Percentiles rank a stretch among this genome's conserved stretches.
These are phyloP conservation scores for Penicillium oxalicum DNA, from an alignment of 2,329 filamentous ascomycete species.

Conservation along the genomic window DNA sequence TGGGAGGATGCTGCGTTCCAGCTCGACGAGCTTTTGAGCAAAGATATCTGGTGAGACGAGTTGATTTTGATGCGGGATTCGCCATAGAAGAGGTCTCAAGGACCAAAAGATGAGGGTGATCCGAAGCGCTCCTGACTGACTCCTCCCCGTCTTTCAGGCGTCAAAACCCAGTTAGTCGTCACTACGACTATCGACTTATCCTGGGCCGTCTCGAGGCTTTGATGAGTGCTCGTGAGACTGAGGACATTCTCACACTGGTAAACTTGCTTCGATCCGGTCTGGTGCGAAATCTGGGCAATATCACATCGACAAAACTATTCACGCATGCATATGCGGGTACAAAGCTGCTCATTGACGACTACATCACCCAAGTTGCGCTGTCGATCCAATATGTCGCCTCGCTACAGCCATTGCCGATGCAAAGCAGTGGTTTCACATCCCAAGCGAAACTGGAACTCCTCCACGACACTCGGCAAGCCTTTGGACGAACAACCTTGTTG, in stretches of 20 bases:
- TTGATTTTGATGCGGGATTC: too few relatives aligned
- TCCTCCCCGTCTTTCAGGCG: slow-evolving; percentile 50
- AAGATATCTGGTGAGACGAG: slow-evolving; percentile 64
- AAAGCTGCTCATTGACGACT: slow-evolving; percentile 85
- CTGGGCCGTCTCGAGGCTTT: slow-evolving; percentile 68
- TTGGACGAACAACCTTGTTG: slow-evolving; percentile 78
- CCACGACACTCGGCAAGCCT: slow-evolving; percentile 80
- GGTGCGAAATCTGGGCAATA: slow-evolving; percentile 84
- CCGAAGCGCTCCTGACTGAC: not conserved
- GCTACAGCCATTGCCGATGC: slow-evolving; percentile 53
- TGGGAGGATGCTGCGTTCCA: slow-evolving; percentile 81
- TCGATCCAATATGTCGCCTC: slow-evolving; percentile 70
- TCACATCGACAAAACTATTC: slow-evolving; percentile 73
- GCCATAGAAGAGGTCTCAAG: too few relatives aligned
- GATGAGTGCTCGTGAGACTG: slow-evolving; percentile 60
- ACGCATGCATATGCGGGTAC: slow-evolving; percentile 82
- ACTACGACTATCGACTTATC: slow-evolving; percentile 84
- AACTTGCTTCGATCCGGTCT: slow-evolving; percentile 72
- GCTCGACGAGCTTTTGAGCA: slow-evolving; percentile 73
- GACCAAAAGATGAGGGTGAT: not conserved
- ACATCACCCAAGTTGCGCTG: slow-evolving; percentile 75
- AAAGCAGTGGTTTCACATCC: slow-evolving; percentile 53
- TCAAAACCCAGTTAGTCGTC: slow-evolving; percentile 69
- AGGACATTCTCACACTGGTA: slow-evolving; percentile 67
- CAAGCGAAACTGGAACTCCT: slow-evolving; percentile 80